Base-by-base conservation (phyloP, 495 filamentous ascomycete genomes). In the Barbatosphaeria neglecta region DNA sequence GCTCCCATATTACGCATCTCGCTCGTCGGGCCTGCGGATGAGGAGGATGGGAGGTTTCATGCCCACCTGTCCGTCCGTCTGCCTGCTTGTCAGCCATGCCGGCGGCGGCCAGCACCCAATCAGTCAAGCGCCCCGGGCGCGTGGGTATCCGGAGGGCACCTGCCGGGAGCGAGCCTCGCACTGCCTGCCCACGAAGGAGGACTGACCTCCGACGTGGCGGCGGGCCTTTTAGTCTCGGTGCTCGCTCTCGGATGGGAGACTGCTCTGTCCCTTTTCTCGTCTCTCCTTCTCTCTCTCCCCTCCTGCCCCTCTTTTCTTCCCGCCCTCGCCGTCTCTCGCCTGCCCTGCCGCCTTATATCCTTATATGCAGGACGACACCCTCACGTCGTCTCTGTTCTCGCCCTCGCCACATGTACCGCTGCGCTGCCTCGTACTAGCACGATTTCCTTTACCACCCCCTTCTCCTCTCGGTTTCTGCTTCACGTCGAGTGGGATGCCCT, bases 401-500 rank as follows among this genome's bases (percentile, higher is more conserved):
- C 33, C 15, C 28, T 13, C 18, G 13, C 33, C 15, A 37, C 13
- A 11, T 37, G 27, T 6, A 31, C 22, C 24, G 27, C 40, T 37
- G 42, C 50, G 44, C 41, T 43, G 22, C 37, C 38, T 16, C 22
- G n/a, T 19, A 15, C 11, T 28, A 39, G 37, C 38, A 22, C 50
- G 28, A 20, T 24, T 23, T 27, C 11, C 23, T 31, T 15, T 18
- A 55, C 50, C 47, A 59, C 50, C 19, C 19, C 46, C 48, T 44
- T 51, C 50, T 55, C 46, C 27, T 46, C 35, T n/a, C 22, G 41
- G 38, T 38, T 33, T 22, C 49, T 55, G 35, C 38, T 39, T 42
- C 28, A 48, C 25, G 44, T 60, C 60, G 45, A 67, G 64, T 70
- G 67, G 65, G 61, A 92, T 90, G 85, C 86, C 86, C 68, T 66